These are phyloP conservation scores for Malus asiatica DNA, from an alignment of 306 rosid species.

Conservation along the genomic window DNA sequence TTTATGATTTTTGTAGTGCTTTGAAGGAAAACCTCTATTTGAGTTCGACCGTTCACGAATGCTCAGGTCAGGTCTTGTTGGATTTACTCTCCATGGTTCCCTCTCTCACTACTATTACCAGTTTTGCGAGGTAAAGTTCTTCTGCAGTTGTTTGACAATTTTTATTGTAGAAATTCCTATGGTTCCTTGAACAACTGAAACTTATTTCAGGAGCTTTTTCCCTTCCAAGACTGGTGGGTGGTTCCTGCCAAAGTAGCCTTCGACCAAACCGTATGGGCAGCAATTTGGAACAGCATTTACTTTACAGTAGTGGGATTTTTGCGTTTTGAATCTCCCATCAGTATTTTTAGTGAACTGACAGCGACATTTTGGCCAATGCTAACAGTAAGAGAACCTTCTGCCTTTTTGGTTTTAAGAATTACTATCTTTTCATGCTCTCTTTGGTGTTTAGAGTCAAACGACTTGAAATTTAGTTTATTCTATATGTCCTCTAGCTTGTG, in stretches of 20 bases:
- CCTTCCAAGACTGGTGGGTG: conserved; percentile 96
- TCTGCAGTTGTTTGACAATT: not conserved
- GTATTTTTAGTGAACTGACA: conserved; percentile 59
- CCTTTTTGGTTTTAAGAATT: not conserved
- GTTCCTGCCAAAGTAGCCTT: conserved; percentile 88
- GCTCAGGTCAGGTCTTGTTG: conserved; percentile 94
- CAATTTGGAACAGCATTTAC: conserved; percentile 94
- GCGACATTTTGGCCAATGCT: conserved; percentile 89
- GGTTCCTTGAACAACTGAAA: conserved; percentile 6
- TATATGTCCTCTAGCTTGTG: not conserved
- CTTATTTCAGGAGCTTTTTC: conserved; percentile 65
- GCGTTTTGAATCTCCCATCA: conserved; percentile 72
- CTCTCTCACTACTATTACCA: conserved; percentile 93
- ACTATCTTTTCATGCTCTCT: not conserved
- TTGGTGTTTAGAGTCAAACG: not conserved
- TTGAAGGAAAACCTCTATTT: conserved; percentile 87
- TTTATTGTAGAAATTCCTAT: not conserved
- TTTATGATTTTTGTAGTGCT: conserved; percentile 53
- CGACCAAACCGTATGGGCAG: conserved; percentile 91
- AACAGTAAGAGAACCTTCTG: conserved; percentile 53
- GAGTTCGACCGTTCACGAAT: conserved; percentile 85
- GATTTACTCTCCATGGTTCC: conserved; percentile 95
- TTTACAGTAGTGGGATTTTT: conserved; percentile 59
- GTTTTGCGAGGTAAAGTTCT: conserved; percentile 65
- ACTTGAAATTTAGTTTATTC: not conserved